Conservation (phyloP, 495 filamentous ascomycete genomes). For the Tuber calosporum region DNA sequence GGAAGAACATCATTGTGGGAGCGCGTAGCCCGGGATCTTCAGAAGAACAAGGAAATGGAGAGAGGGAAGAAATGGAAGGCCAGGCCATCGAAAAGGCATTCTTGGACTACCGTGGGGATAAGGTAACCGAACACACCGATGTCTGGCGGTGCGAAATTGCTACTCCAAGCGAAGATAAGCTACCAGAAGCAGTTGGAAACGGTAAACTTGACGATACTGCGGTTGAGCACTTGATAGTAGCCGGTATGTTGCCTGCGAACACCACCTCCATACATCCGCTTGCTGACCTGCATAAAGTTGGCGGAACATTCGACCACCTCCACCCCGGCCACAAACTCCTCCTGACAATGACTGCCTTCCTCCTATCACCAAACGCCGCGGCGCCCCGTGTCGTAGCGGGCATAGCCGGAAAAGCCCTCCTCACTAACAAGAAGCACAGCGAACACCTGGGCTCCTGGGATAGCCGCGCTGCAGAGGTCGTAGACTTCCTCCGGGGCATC, state of each 20-base stretch:
- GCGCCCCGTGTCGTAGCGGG: constrained; percentile 64
- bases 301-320: constrained; percentile 93
- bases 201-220: constrained; percentile 10
- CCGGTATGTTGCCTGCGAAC: constrained; percentile 20
- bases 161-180: constrained; percentile 22
- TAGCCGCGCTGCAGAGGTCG: constrained; percentile 58
- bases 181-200: constrained; percentile 17
- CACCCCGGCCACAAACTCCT: constrained; percentile 94
- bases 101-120: constrained; percentile 27
- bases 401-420: constrained; percentile 75
- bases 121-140: constrained; percentile 18
- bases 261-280: background rate
- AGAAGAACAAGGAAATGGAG: constrained; percentile 22
- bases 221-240: constrained; percentile 32
- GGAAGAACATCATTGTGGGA: constrained; percentile 58
- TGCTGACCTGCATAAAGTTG: constrained; percentile 47
- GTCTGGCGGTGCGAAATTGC: constrained; percentile 13
- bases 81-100: constrained; percentile 32
- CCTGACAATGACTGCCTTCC: constrained; percentile 71
- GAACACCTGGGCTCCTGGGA: constrained; percentile 74
- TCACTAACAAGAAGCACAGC: constrained; percentile 80
- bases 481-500: constrained; percentile 64
- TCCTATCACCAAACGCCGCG: constrained; percentile 49
- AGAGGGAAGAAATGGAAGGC: constrained; percentile 29
- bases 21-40: constrained; percentile 7